Conservation (phyloP, 164 flowering plant species). For the Amborella trichopoda region DNA sequence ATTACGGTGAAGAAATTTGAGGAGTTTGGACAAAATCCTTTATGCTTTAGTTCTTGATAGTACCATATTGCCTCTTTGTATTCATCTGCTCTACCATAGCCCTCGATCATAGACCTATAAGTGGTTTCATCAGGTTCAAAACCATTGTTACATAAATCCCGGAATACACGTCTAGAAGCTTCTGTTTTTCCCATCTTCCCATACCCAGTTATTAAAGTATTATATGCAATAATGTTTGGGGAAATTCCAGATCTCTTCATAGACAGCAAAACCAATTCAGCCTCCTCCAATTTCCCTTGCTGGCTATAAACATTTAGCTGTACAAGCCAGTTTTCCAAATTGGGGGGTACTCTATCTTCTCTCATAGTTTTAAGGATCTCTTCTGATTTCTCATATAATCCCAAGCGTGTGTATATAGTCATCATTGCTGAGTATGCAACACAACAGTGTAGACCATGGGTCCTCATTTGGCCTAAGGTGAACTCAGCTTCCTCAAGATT, state of each 20-base stretch:
- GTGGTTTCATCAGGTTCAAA: slow-evolving; percentile 83
- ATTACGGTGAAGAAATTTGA: slow-evolving; percentile 70
- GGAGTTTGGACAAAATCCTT: slow-evolving; percentile 61
- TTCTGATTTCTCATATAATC: slow-evolving; percentile 65
- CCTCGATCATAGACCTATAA: slow-evolving; percentile 89
- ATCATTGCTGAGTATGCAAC: slow-evolving; percentile 88
- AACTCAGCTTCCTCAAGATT: slow-evolving; percentile 68
- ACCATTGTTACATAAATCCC: slow-evolving; percentile 26
- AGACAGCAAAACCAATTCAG: slow-evolving; percentile 35
- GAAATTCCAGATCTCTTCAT: slow-evolving; percentile 56
- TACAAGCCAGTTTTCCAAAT: slow-evolving; percentile 86
- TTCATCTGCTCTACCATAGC: slow-evolving; percentile 71
- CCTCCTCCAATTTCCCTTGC: slow-evolving; percentile 73
- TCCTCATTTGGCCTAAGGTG: slow-evolving; percentile 59
- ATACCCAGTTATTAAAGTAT: slow-evolving; percentile 83
- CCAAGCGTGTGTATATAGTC: slow-evolving; percentile 68
- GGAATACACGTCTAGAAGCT: slow-evolving; percentile 40
- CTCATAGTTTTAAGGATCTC: slow-evolving; percentile 37
- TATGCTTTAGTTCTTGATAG: slow-evolving; percentile 45
- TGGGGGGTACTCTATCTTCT: slow-evolving; percentile 42
- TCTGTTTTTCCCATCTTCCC: slow-evolving; percentile 60
- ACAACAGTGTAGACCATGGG: slow-evolving; percentile 27
- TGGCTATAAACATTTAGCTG: slow-evolving; percentile 74
- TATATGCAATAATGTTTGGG: slow-evolving; percentile 69
- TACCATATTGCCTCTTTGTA: slow-evolving; percentile 44